Percentiles rank a stretch among this genome's conserved stretches.
phyloP scores from a whole-genome alignment of 78 protist genomes.

The Cavenderia fasciculata region DNA sequence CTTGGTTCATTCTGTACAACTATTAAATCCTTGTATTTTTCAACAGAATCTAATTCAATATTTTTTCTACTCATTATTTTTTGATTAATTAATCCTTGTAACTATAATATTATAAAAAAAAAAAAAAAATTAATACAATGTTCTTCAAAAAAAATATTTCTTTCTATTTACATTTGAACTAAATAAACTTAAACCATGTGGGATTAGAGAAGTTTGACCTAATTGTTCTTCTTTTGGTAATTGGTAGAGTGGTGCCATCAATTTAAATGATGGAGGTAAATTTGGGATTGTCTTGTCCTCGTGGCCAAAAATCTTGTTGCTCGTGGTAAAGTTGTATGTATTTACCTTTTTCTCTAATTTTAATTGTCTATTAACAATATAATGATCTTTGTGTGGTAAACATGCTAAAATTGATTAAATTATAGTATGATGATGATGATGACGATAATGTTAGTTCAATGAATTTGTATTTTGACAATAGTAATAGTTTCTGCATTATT shows the following conservation, averaged over 20 bases:
- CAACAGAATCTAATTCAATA: not conserved
- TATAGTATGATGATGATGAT: too few species aligned
- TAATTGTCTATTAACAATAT: conserved; percentile 32
- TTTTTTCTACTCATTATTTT: not conserved
- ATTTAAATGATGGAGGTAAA: conserved; percentile 26
- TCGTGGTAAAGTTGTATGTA: conserved; percentile 1
- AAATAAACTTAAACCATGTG: conserved; percentile 35
- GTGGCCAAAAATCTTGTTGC: not conserved
- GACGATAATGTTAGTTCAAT: too few species aligned
- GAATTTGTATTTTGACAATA: too few species aligned
- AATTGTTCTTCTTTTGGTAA: conserved; percentile 30
- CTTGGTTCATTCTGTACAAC: conserved; percentile 17
- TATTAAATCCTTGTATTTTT: conserved; percentile 14
- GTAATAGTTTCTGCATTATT: too few species aligned
- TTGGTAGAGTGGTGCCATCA: conserved; percentile 18
- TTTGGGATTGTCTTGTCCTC: not conserved
- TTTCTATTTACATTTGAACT: conserved; percentile 20
- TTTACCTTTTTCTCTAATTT: not conserved
- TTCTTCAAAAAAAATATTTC: not conserved
- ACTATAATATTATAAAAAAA: conserved; percentile 8
- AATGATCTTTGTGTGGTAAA: conserved; percentile 43
- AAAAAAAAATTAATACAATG: not conserved
- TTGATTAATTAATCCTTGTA: conserved; percentile 17
- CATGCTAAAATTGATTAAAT: conserved; percentile 18
- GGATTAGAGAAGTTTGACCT: not conserved